These are phyloP conservation scores for Apiotrichum gamsii DNA, from an alignment of 1,284 basidiomycete genomes.

Conservation along the genomic window DNA sequence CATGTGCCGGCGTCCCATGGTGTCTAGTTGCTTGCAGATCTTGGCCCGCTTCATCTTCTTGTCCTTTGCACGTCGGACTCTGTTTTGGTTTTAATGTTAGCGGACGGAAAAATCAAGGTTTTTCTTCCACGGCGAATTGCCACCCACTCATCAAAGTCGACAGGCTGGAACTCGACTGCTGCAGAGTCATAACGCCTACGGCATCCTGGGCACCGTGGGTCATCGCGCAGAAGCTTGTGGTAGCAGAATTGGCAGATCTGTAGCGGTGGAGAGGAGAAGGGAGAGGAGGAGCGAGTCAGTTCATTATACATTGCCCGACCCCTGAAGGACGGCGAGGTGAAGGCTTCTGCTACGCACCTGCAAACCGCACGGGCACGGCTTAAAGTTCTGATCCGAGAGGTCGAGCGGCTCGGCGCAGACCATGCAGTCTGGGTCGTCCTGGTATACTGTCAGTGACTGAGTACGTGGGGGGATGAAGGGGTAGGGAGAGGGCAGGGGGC, in stretches of 20 bases:
- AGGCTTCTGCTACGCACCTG: no score
- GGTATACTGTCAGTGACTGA: conserved; percentile 5
- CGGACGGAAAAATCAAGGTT: no score
- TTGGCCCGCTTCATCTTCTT: conserved; percentile 94
- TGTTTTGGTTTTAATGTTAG: no score
- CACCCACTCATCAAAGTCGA: conserved; percentile 89
- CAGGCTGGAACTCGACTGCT: conserved; percentile 89
- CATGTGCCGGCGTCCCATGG: conserved; percentile 76
- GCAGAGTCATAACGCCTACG: conserved; percentile 89
- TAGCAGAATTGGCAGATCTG: conserved; percentile 99
- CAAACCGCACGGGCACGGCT: conserved; percentile 97
- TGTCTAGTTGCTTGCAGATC: conserved; percentile 90
- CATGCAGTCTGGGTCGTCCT: conserved; percentile 98
- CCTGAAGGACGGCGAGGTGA: no score
- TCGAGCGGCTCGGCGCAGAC: conserved; percentile 99
- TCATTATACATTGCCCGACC: no score
- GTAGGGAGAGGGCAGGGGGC: neutral
- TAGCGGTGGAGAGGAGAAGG: conserved; percentile 9
- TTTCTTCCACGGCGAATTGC: no score
- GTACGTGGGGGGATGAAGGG: no score
- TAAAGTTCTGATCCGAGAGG: conserved; percentile 97
- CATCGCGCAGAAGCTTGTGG: conserved; percentile 96
- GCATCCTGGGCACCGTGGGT: conserved; percentile 95
- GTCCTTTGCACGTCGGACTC: conserved; percentile 89
- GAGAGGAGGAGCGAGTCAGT: neutral